Conservation (phyloP, 2,329 filamentous ascomycete species). For the Clonostachys rhizophaga region DNA sequence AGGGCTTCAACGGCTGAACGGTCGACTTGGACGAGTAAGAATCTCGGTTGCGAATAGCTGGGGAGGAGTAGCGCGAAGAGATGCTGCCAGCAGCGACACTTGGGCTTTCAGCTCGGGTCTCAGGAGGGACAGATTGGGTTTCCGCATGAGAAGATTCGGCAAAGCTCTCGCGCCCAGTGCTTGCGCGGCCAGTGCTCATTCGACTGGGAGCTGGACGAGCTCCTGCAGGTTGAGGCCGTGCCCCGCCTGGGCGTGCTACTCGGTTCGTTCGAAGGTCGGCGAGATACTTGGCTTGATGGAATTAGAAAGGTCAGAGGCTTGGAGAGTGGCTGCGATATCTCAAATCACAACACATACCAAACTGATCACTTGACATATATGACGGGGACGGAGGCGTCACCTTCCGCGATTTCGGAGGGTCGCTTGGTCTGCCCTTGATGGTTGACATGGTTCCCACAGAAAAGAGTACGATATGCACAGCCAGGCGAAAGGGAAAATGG, state of each 20-base stretch:
- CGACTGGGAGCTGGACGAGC: slow-evolving; percentile 24
- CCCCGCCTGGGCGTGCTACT: slow-evolving; percentile 63
- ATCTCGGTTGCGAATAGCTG: slow-evolving; percentile 39
- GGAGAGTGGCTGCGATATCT: slow-evolving; percentile 6
- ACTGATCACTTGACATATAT: slow-evolving; percentile 65
- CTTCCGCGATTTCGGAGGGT: slow-evolving; percentile 37
- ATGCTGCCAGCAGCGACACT: slow-evolving; percentile 39
- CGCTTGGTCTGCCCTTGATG: slow-evolving; percentile 20
- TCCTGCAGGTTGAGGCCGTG: slow-evolving; percentile 53
- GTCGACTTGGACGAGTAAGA: slow-evolving; percentile 41
- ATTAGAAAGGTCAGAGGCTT: too few relatives aligned
- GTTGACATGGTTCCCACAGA: neutral
- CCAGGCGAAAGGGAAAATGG: too few relatives aligned
- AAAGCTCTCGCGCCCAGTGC: slow-evolving; percentile 21
- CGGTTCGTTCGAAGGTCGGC: slow-evolving; percentile 66
- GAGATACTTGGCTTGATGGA: slow-evolving; percentile 59
- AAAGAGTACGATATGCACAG: neutral
- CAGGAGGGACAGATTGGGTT: slow-evolving; percentile 6
- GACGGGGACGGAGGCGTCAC: slow-evolving; percentile 56
- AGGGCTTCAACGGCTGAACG: slow-evolving; percentile 44
- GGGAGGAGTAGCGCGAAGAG: slow-evolving; percentile 44
- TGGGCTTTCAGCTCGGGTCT: slow-evolving; percentile 20
- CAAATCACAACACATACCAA: slow-evolving; percentile 39
- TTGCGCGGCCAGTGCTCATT: slow-evolving; percentile 17
- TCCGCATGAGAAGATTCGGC: slow-evolving; percentile 19